Base-by-base conservation (phyloP, 352 stramenopile genomes). In the Pythium phragmitis region DNA sequence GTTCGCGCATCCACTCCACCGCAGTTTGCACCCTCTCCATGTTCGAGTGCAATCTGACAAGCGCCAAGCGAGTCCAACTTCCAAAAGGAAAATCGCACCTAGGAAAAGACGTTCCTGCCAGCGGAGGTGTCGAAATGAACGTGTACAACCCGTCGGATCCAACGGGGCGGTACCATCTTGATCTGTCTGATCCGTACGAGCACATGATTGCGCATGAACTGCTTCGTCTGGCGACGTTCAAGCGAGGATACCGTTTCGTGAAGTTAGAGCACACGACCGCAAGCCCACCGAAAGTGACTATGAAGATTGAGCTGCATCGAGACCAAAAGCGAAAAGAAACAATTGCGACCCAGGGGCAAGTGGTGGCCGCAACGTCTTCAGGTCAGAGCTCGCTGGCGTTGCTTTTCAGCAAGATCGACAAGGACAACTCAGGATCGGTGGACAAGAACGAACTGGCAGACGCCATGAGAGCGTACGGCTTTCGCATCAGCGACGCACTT, bases 111-210 rank as follows among this genome's bases (percentile, higher is more conserved):
- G 23, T 33, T 41, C 13, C 13, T 26, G 17, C n/a, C 8, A 43
- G 14, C 36, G 3, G n/a, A 16, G 49, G 30, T 1, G 12, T 56
- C 21, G 49, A 41, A 12, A n/a, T 81, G 39, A 71, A 73, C n/a
- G 60, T 82, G 17, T 94, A 92, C 61, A 86, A 92, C 23, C 72
- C 78, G 0, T 72, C 57, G 4, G 70, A 90, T 30, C 82, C 82
- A 14, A 75, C 68, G 1, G 83, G 85, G 4, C 67, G 65, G 30
- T 95, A 93, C 57, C 34, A 68, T 0, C 61, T 95, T 0, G 74
- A 90, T 34, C 58, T 93, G n/a, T 73, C 69, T 16, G 79, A 89
- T 33, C 74, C 86, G 5, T 95, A 91, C 63, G 84, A 91, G 43
- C 65, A 82, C 62, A 89, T 90, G 72, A 84, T 95, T 17, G 79